Evolutionary conservation across 2,329 filamentous ascomycete species (phyloP), one percentile per base, ranked within the genome.

Genomic region (Cadophora luteo-olivacea): DNA sequence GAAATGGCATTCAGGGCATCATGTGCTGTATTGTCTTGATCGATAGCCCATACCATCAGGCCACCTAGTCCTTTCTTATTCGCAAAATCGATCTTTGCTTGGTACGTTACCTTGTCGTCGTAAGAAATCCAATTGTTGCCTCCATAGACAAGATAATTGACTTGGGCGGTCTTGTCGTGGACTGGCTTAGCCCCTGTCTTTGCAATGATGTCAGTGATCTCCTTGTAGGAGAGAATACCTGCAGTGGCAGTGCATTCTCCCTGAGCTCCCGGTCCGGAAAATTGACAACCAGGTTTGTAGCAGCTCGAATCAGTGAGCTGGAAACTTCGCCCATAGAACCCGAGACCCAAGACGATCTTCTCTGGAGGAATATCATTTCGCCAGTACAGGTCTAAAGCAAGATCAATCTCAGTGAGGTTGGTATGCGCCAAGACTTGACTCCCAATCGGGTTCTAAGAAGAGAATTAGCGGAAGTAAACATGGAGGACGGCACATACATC

Each of bases 351-450:
- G 7, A 33, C 61, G 32, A 63, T 41, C 14, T 63, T 12, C 4
- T 32, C n/a, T 16, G 61, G 61, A 2, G 14, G 16, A 22, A 63
- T 52, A 11, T 52, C 29, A 8, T 16, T 24, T 2, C 61, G 41
- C 61, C 61, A 63, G 22, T n/a, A 33, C 7, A 80, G 78, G 0
- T 78, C 62, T 0, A 79, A 74, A 5, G 32, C 66, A 1, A 5
- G 22, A 11, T 72, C 62, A n/a, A 84, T 82, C 58, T 83, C 81
- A 0, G 75, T 77, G 1, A 84, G 75, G 57, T 84, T 78, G 0
- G 82, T 78, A 22, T 84, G 82, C 0, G 77, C 76, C 0, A 75
- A 74, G 1, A 84, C 74, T 14, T 76, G 66, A 2, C 70, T 61
- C 0, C 78, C 78, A 0, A 81, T 61, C 1, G 72, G 74, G 6